These are phyloP conservation scores for Ormosia emarginata DNA, from an alignment of 306 rosid genomes.

Conservation along the genomic window DNA sequence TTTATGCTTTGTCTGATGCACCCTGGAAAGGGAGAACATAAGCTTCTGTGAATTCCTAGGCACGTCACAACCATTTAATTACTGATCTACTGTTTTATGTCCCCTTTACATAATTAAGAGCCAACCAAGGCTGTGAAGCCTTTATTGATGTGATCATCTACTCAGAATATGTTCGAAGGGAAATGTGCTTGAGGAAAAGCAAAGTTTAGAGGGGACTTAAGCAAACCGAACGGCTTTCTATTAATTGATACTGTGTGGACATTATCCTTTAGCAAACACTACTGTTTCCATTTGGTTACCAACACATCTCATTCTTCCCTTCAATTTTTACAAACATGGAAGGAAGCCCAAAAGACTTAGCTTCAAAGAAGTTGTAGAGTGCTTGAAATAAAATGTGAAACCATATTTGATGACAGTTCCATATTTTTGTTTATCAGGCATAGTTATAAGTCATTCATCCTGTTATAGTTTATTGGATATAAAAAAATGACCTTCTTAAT, in stretches of 20 bases:
- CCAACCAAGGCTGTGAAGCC: too few relatives aligned
- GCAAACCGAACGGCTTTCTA: background rate
- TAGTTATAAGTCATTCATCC: background rate
- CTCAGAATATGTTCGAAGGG: background rate
- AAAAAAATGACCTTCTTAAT: background rate
- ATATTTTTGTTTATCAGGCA: background rate
- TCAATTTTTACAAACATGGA: background rate
- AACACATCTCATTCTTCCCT: background rate
- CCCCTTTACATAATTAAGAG: background rate
- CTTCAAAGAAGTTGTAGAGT: background rate
- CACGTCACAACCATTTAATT: background rate
- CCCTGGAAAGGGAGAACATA: background rate
- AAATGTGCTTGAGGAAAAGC: background rate
- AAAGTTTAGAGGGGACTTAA: background rate
- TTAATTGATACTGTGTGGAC: background rate
- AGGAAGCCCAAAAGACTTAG: background rate
- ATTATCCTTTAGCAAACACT: background rate
- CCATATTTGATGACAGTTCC: background rate
- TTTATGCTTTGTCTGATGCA: background rate
- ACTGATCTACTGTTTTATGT: background rate
- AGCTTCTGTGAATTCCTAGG: background rate
- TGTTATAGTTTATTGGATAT: background rate
- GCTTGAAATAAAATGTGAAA: background rate
- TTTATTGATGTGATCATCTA: background rate
- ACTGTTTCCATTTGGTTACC: background rate